phyloP scores from a whole-genome alignment of 2,329 filamentous ascomycete genomes.

The Penicillium expansum region DNA sequence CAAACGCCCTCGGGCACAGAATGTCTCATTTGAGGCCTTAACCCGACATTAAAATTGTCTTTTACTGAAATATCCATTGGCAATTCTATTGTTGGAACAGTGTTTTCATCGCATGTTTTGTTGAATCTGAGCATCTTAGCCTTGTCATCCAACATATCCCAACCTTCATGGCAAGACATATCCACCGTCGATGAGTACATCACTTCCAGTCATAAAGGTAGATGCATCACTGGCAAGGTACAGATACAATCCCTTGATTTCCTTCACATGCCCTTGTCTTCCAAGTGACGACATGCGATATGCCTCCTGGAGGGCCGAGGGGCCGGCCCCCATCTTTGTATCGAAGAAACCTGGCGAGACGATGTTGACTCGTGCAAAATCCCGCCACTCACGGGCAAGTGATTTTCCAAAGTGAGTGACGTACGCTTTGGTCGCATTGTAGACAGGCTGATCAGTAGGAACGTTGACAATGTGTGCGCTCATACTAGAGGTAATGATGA shows the following conservation, averaged over 20 bases:
- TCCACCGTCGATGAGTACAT: slow-evolving; percentile 50
- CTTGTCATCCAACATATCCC: neutral
- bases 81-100: neutral
- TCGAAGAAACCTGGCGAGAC: slow-evolving; percentile 56
- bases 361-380: slow-evolving; percentile 58
- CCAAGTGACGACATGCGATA: slow-evolving; percentile 50
- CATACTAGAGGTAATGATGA: slow-evolving; percentile 55
- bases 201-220: slow-evolving; percentile 50
- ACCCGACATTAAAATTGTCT: neutral
- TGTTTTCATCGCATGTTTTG: neutral
- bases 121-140: neutral
- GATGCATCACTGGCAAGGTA: slow-evolving; percentile 49
- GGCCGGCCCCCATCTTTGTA: slow-evolving; percentile 54
- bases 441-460: slow-evolving; percentile 54
- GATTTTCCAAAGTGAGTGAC: slow-evolving; percentile 57
- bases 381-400: slow-evolving; percentile 56
- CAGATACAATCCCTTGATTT: slow-evolving; percentile 43
- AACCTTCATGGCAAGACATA: slow-evolving; percentile 37
- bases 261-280: slow-evolving; percentile 36
- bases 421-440: slow-evolving; percentile 57
- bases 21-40: neutral
- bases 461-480: slow-evolving; percentile 53
- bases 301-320: slow-evolving; percentile 45
- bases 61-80: neutral
- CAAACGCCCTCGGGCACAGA: neutral